A percentile compares a stretch with the other conserved stretches of the same genome.
Evolutionary conservation across 805 yeast genomes (phyloP).

Genomic region (Candida hungchunana): DNA sequence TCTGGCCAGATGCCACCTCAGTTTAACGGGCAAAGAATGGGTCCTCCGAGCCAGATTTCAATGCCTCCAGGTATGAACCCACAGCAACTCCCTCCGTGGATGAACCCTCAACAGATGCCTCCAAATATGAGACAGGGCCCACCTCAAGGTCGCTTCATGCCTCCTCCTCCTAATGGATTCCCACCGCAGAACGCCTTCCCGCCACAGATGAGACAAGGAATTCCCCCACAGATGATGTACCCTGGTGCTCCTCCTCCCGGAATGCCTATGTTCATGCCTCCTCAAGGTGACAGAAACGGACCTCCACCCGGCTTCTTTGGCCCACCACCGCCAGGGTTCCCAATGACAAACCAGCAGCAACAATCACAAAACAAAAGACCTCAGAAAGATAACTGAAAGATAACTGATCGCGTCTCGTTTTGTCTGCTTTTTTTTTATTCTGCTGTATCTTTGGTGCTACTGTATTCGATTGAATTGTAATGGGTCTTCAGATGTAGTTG

Average conservation of each 20-base stretch:
- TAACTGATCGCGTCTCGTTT: constrained; percentile 1
- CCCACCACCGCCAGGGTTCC: constrained; percentile 21
- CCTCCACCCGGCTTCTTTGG: constrained; percentile 25
- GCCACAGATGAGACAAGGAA: constrained; percentile 11
- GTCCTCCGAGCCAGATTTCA: constrained; percentile 7
- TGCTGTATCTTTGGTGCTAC: neutral
- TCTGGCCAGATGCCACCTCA: constrained; percentile 20
- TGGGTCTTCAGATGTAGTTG: no score
- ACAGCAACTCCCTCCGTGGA: constrained; percentile 21
- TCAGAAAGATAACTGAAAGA: constrained; percentile 3
- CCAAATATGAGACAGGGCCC: constrained; percentile 19
- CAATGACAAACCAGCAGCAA: constrained; percentile 8
- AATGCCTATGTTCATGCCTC: constrained; percentile 10
- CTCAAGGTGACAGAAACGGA: constrained; percentile 11
- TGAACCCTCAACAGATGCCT: constrained; percentile 18
- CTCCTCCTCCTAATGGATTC: constrained; percentile 18
- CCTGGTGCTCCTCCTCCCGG: constrained; percentile 12
- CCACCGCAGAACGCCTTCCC: constrained; percentile 15
- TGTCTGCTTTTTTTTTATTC: no score
- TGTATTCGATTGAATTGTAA: no score
- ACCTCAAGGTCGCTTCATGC: constrained; percentile 21
- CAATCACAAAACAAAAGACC: constrained; percentile 7
- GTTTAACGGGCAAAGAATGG: constrained; percentile 13
- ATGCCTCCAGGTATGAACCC: constrained; percentile 18
- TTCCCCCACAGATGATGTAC: constrained; percentile 16